Base-by-base conservation (phyloP, 2,329 filamentous ascomycete genomes). In the Claviceps digitariae region DNA sequence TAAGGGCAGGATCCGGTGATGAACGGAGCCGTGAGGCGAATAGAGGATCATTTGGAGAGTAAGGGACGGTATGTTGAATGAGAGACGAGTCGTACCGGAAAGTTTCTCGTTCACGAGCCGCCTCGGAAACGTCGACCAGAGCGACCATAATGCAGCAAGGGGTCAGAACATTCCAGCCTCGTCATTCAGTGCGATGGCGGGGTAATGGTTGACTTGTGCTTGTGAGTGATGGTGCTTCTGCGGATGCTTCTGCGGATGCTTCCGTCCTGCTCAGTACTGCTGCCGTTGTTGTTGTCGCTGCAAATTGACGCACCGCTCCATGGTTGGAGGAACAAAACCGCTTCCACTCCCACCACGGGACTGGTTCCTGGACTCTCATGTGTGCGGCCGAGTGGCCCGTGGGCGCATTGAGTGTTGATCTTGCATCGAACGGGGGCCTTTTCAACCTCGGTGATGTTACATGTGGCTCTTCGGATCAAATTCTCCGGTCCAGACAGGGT, bases 1-100 rank as follows among this genome's bases (percentile, higher is more conserved):
- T 74, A 36, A 78, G 63, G 40, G 62, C 65, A 7, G 63, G 57
- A 50, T 72, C 70, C 21, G 56, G 43, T 17, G 61, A 61, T 21
- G 60, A 62, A 23, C 54, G 36, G 46, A 65, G 50, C 41, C 59
- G 52, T 10, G 50, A 52, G 49, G 49, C 48, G 38, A 52, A 47
- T 8, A 53, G 31, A 45, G 53, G 50, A 2, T 25, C 20, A 12
- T 46, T 29, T 12, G 47, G 47, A 27, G n/a, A 15, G 45, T 53
- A 46, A n/a, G 3, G 15, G 36, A 50, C 40, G 17, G 47, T 25
- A 21, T 12, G 29, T 40, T 31, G 25, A 5, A 50, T 50, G n/a
- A 53, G 47, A 31, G 29, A 31, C 15, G 52, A 45, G 27, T 50
- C 47, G 23, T 53, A 53, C 31, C 48, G 50, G 20, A 46, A 51